These are phyloP conservation scores for Solanum tarapatanum DNA, from an alignment of 257 asterid genomes.

Conservation along the genomic window DNA sequence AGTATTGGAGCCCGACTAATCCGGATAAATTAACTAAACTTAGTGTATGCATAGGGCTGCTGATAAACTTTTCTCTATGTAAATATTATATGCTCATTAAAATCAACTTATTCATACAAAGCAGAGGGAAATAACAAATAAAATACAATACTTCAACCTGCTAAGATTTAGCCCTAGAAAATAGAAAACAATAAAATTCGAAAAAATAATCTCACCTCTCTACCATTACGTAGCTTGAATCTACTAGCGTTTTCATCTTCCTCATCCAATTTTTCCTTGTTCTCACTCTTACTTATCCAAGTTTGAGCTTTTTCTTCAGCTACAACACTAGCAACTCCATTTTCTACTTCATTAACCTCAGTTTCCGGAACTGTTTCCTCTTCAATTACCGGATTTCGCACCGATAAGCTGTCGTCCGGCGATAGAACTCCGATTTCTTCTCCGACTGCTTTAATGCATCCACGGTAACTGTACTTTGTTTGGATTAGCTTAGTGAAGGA, in stretches of 20 bases:
- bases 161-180: neutral
- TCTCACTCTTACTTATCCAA: conserved; percentile 12
- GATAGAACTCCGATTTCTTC: conserved; percentile 47
- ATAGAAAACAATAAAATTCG: neutral
- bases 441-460: conserved; percentile 19
- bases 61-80: neutral
- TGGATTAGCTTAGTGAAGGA: conserved; percentile 11
- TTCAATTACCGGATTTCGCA: conserved; percentile 22
- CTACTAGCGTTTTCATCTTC: conserved; percentile 28
- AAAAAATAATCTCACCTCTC: conserved; percentile 44
- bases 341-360: conserved; percentile 1
- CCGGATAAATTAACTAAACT: neutral
- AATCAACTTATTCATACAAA: neutral
- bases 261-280: conserved; percentile 11
- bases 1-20: neutral
- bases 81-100: neutral
- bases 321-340: conserved; percentile 14
- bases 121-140: neutral
- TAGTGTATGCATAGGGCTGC: neutral
- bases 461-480: neutral
- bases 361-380: conserved; percentile 13
- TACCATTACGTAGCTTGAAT: conserved; percentile 61
- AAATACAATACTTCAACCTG: neutral
- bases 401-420: conserved; percentile 51
- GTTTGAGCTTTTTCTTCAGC: conserved; percentile 21